phyloP scores from a whole-genome alignment of 306 rosid species.

The Hippophae tibetana region DNA sequence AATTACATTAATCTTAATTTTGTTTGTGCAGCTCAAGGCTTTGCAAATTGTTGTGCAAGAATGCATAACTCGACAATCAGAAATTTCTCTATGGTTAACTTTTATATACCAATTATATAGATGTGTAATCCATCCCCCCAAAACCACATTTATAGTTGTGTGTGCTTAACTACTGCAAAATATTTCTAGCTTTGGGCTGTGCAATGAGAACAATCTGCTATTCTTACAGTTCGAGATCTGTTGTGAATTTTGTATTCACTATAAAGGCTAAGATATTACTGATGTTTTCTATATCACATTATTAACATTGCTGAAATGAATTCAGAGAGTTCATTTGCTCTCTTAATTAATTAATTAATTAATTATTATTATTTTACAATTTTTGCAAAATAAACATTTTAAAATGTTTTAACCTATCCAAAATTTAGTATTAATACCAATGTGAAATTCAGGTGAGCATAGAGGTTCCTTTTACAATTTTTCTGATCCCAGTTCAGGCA shows the following conservation, averaged over 20 bases:
- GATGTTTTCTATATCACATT: neutral
- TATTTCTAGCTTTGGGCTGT: no score
- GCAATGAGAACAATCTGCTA: no score
- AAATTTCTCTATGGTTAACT: no score
- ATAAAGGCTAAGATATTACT: neutral
- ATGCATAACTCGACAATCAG: constrained; percentile 53
- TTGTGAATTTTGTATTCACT: no score
- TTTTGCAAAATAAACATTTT: neutral
- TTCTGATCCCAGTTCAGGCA: constrained; percentile 64
- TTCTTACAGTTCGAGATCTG: no score
- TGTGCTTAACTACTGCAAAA: no score
- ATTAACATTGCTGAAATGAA: neutral
- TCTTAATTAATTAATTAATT: neutral
- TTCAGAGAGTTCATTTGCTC: neutral
- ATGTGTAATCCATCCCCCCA: no score
- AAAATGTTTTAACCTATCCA: neutral
- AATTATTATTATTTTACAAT: no score
- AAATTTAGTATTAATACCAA: constrained; percentile 9
- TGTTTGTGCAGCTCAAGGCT: constrained; percentile 64
- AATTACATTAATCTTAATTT: constrained; percentile 15
- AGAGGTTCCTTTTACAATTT: constrained; percentile 73
- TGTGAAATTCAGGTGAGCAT: constrained; percentile 61
- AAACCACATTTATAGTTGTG: no score
- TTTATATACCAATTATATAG: no score
- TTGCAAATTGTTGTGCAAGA: constrained; percentile 73